phyloP scores from a whole-genome alignment of 805 yeast species.

The Suhomyces tanzawaensis region DNA sequence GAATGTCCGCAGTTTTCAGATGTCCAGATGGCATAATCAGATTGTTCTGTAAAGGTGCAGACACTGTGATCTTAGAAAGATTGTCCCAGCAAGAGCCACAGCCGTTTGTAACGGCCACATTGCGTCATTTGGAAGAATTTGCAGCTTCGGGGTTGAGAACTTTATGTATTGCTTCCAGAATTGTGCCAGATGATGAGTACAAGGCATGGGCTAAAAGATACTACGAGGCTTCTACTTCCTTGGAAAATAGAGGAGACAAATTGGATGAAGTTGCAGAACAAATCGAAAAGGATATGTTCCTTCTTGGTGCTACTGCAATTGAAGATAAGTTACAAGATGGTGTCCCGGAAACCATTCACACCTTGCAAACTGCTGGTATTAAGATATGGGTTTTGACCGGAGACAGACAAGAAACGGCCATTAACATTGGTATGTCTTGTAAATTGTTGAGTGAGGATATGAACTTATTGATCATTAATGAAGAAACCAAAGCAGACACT shows the following conservation, averaged over 20 bases:
- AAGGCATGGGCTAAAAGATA: conserved; percentile 62
- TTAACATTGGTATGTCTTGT: conserved; percentile 98
- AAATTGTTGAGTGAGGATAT: conserved; percentile 90
- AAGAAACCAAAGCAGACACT: conserved; percentile 77
- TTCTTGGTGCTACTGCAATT: conserved; percentile 96
- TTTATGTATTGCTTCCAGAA: conserved; percentile 84
- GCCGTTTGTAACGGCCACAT: conserved; percentile 79
- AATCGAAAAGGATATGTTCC: conserved; percentile 74
- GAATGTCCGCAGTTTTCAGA: conserved; percentile 94
- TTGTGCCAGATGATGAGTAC: conserved; percentile 77
- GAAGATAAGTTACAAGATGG: conserved; percentile 98
- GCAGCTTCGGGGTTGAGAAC: conserved; percentile 97
- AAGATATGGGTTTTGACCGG: conserved; percentile 98
- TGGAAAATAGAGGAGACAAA: conserved; percentile 69
- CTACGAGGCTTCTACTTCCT: conserved; percentile 77
- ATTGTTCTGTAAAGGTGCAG: conserved; percentile 95
- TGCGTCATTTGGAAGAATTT: conserved; percentile 88
- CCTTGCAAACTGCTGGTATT: conserved; percentile 94
- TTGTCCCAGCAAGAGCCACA: conserved; percentile 57
- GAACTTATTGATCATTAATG: conserved; percentile 88
- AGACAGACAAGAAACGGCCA: conserved; percentile 97
- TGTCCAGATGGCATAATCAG: conserved; percentile 92
- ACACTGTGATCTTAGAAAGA: conserved; percentile 89
- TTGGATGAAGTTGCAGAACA: conserved; percentile 87
- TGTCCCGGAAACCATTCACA: conserved; percentile 95